phyloP scores from a whole-genome alignment of 176 grass and related monocot species.

The Thalia dealbata region DNA sequence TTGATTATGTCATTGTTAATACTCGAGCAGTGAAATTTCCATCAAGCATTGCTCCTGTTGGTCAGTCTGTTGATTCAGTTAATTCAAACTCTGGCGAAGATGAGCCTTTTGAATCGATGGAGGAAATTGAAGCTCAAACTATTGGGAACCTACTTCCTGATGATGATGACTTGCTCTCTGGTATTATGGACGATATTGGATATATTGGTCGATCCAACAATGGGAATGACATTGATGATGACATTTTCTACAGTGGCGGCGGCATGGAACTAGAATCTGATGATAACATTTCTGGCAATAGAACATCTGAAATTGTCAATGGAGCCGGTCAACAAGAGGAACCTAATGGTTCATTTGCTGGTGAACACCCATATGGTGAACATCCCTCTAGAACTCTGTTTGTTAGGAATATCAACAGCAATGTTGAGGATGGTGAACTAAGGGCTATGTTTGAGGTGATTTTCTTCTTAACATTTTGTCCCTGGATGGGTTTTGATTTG shows the following conservation, averaged over 20 bases:
- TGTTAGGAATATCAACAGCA: conserved; percentile 43
- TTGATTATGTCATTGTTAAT: neutral
- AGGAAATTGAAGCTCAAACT: conserved; percentile 71
- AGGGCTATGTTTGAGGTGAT: conserved; percentile 40
- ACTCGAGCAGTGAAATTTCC: conserved; percentile 34
- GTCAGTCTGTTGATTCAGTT: conserved; percentile 31
- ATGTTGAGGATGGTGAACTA: conserved; percentile 46
- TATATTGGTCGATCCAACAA: conserved; percentile 26
- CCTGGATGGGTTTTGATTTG: neutral
- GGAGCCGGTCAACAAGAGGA: conserved; percentile 19
- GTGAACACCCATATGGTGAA: conserved; percentile 30
- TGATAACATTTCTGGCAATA: conserved; percentile 27
- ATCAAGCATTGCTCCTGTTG: conserved; percentile 13
- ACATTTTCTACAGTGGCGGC: conserved; percentile 65
- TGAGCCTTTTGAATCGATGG: conserved; percentile 54
- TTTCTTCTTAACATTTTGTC: conserved; percentile 8
- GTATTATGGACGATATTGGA: conserved; percentile 42
- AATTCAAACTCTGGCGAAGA: conserved; percentile 27
- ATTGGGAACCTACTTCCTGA: conserved; percentile 74
- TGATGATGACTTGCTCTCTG: conserved; percentile 53
- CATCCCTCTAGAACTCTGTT: conserved; percentile 50
- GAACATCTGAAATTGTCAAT: conserved; percentile 4
- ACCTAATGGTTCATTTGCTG: conserved; percentile 28
- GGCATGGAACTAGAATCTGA: conserved; percentile 62
- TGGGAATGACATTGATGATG: conserved; percentile 58